Conservation (phyloP, 2,329 filamentous ascomycete species). For the Cadophora malorum region DNA sequence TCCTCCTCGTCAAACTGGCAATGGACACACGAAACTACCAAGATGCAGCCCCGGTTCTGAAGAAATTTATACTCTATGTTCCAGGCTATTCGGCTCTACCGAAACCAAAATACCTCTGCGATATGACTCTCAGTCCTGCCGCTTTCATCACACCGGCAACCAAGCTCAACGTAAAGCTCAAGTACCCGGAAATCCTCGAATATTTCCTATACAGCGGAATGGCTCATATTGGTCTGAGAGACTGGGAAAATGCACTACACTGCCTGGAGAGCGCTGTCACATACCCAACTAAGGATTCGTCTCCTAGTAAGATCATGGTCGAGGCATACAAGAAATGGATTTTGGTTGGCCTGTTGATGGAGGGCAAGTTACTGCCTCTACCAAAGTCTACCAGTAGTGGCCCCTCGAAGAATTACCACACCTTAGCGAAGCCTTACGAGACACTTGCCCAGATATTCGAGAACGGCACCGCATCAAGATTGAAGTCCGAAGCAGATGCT, state of each 20-base stretch:
- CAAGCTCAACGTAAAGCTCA: constrained; percentile 63
- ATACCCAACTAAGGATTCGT: constrained; percentile 67
- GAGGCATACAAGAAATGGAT: constrained; percentile 95
- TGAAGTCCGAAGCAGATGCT: constrained; percentile 69
- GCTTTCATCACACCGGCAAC: constrained; percentile 66
- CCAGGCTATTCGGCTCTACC: constrained; percentile 54
- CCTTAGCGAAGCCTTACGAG: constrained; percentile 72
- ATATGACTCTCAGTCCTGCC: constrained; percentile 52
- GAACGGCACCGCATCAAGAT: constrained; percentile 59
- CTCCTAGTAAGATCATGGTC: constrained; percentile 78
- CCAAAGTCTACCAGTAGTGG: constrained; percentile 62
- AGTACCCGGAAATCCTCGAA: constrained; percentile 62
- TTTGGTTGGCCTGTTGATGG: constrained; percentile 73
- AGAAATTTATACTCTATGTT: constrained; percentile 70
- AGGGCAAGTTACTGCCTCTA: constrained; percentile 63
- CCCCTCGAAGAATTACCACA: constrained; percentile 62
- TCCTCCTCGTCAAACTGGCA: constrained; percentile 63
- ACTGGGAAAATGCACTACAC: constrained; percentile 67
- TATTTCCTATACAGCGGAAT: constrained; percentile 72
- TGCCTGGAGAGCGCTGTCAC: constrained; percentile 71
- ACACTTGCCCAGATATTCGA: constrained; percentile 74
- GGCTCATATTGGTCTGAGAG: constrained; percentile 64
- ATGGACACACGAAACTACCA: constrained; percentile 58
- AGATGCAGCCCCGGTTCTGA: constrained; percentile 64
- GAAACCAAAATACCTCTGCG: constrained; percentile 52